A percentile compares a stretch with the other conserved stretches of the same genome.
phyloP scores from a whole-genome alignment of 2,329 filamentous ascomycete species.

The Aspergillus thermomutatus region DNA sequence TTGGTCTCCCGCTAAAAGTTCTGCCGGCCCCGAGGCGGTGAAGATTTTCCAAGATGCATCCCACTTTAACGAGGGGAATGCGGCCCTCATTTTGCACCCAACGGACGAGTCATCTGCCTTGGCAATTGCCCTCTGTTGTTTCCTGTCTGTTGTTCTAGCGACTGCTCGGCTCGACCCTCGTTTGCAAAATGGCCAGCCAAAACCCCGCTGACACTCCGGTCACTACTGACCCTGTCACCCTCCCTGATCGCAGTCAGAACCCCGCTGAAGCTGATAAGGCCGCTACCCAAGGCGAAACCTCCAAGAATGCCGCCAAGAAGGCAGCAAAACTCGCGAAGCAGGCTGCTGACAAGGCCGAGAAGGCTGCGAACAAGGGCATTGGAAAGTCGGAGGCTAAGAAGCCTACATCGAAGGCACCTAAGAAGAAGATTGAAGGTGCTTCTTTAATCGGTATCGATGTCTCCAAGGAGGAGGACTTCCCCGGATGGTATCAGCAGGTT shows the following conservation, averaged over 20 bases:
- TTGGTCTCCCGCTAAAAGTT: slow-evolving; percentile 35
- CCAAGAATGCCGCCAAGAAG: slow-evolving; percentile 28
- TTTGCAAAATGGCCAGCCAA: slow-evolving; percentile 31
- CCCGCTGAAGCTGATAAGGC: slow-evolving; percentile 38
- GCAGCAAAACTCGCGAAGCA: slow-evolving; percentile 22
- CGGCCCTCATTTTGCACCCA: slow-evolving; percentile 6
- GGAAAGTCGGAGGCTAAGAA: slow-evolving; percentile 46
- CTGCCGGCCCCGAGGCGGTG: slow-evolving; percentile 41
- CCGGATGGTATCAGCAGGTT: slow-evolving; percentile 96
- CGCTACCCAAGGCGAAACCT: slow-evolving; percentile 31
- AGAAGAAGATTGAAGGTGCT: slow-evolving; percentile 58
- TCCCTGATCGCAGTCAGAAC: slow-evolving; percentile 40
- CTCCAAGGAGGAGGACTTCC: slow-evolving; percentile 80
- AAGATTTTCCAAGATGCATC: slow-evolving; percentile 31
- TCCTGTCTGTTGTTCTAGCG: slow-evolving; percentile 16
- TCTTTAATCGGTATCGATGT: slow-evolving; percentile 83
- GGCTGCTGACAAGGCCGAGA: slow-evolving; percentile 47
- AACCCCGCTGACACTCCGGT: slow-evolving; percentile 25
- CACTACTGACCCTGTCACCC: slow-evolving; percentile 24
- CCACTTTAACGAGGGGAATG: slow-evolving; percentile 35
- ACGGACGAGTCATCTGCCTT: slow-evolving; percentile 9
- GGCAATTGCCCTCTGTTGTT: slow-evolving; percentile 14
- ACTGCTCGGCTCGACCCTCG: slow-evolving; percentile 13
- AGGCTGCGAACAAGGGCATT: slow-evolving; percentile 43
- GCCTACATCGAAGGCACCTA: slow-evolving; percentile 38